Conservation (phyloP, 2,329 filamentous ascomycete species). For the Blastomyces parvus region DNA sequence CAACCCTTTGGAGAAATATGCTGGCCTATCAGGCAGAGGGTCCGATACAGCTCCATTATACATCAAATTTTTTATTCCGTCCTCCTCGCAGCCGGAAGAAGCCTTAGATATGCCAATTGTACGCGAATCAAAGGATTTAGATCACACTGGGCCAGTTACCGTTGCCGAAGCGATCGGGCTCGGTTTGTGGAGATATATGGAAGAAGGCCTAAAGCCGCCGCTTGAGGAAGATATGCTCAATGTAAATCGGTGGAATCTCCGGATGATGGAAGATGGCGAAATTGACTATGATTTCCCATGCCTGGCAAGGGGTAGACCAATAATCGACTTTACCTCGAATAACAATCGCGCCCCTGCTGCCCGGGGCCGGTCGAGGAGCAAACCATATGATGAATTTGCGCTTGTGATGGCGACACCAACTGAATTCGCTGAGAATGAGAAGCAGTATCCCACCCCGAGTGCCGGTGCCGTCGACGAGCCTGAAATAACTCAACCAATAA, state of each 20-base stretch:
- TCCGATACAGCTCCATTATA: slow-evolving; percentile 48
- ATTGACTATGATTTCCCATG: slow-evolving; percentile 58
- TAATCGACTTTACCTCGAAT: slow-evolving; percentile 57
- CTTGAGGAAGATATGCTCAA: slow-evolving; percentile 45
- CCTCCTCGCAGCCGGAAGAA: slow-evolving; percentile 46
- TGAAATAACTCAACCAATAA: slow-evolving; percentile 16
- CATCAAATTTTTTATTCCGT: slow-evolving; percentile 55
- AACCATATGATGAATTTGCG: slow-evolving; percentile 58
- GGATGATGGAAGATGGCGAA: slow-evolving; percentile 60
- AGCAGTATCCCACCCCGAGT: slow-evolving; percentile 45
- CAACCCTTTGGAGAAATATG: slow-evolving; percentile 54
- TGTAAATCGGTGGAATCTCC: slow-evolving; percentile 54
- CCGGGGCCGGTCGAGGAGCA: slow-evolving; percentile 50
- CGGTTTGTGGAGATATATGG: slow-evolving; percentile 51
- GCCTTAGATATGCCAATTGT: slow-evolving; percentile 50
- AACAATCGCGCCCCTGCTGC: slow-evolving; percentile 50
- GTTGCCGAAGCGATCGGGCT: slow-evolving; percentile 56
- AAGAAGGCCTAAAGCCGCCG: slow-evolving; percentile 47
- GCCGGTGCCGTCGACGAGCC: slow-evolving; percentile 21
- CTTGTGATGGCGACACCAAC: slow-evolving; percentile 50
- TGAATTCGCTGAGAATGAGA: slow-evolving; percentile 51
- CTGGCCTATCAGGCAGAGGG: slow-evolving; percentile 51
- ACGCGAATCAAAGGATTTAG: slow-evolving; percentile 46
- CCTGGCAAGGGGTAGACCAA: slow-evolving; percentile 46
- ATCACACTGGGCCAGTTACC: slow-evolving; percentile 40